phyloP scores from a whole-genome alignment of 2,329 filamentous ascomycete genomes.

The Myriosclerotinia scirpicola region DNA sequence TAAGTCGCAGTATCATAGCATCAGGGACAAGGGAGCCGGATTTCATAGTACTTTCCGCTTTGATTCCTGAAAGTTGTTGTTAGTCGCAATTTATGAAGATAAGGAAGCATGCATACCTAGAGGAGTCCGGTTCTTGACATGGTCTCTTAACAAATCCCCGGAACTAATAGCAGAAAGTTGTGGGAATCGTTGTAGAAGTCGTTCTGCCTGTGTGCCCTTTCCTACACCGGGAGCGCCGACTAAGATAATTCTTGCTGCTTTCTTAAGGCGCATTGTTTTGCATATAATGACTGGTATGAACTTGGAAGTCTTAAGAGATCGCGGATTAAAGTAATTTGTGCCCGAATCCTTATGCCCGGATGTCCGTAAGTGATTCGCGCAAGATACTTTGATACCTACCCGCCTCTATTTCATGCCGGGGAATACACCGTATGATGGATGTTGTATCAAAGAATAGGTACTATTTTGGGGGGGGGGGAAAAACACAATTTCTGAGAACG shows the following conservation, averaged over 20 bases:
- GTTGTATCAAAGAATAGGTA: background rate
- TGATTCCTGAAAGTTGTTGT: conserved; percentile 62
- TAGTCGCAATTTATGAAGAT: background rate
- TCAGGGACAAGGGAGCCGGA: conserved; percentile 88
- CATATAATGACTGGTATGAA: background rate
- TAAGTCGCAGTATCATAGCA: conserved; percentile 85
- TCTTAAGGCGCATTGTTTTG: conserved; percentile 62
- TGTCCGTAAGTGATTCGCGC: conserved; percentile 11
- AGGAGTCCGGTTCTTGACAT: conserved; percentile 85
- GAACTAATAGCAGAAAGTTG: conserved; percentile 91
- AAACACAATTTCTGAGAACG: background rate
- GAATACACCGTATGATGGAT: background rate
- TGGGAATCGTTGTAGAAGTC: conserved; percentile 81
- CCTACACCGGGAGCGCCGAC: conserved; percentile 89
- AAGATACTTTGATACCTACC: conserved; percentile 4
- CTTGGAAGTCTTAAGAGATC: background rate
- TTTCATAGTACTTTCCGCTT: conserved; percentile 87
- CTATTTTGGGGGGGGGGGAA: too few species aligned
- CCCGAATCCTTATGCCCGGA: conserved; percentile 3
- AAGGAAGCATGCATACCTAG: conserved; percentile 60
- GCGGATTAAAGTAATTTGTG: background rate
- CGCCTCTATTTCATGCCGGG: background rate
- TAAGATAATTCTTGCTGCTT: conserved; percentile 89
- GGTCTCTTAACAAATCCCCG: conserved; percentile 85
- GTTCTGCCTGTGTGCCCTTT: conserved; percentile 93